These are phyloP conservation scores for Capsicum chinense DNA, from an alignment of 257 asterid species.

Conservation along the genomic window DNA sequence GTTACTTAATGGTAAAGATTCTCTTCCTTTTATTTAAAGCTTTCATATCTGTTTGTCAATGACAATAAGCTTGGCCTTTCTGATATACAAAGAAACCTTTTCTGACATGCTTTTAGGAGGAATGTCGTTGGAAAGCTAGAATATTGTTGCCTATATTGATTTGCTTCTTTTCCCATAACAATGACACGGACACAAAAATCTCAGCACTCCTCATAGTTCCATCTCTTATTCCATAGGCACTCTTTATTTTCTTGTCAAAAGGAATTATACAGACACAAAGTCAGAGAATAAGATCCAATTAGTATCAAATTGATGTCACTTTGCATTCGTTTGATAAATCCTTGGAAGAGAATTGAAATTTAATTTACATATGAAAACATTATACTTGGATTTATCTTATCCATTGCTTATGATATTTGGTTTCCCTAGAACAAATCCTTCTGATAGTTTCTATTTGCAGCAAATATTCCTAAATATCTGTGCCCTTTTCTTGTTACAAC, in stretches of 20 bases:
- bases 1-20: constrained; percentile 40
- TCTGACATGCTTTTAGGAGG: background rate
- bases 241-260: constrained; percentile 18
- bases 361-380: background rate
- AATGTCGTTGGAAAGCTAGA: background rate
- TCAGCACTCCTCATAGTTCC: too few relatives aligned
- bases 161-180: background rate
- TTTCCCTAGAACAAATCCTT: background rate
- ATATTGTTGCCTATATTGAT: background rate
- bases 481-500: constrained; percentile 32
- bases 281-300: background rate
- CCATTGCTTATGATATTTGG: background rate
- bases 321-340: background rate
- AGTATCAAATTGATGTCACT: background rate
- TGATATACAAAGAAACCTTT: background rate
- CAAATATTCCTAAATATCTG: constrained; percentile 41
- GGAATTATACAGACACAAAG: background rate
- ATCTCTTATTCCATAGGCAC: background rate
- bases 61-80: constrained; percentile 15
- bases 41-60: background rate
- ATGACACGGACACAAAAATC: too few relatives aligned
- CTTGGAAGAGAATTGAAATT: too few relatives aligned
- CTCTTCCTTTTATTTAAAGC: background rate
- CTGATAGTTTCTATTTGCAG: constrained; percentile 36
- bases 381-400: background rate